Percentiles rank a stretch among this genome's conserved stretches.
Conservation (phyloP, 1,284 basidiomycete genomes). For the Ceratorhiza oryzae-sativae region DNA sequence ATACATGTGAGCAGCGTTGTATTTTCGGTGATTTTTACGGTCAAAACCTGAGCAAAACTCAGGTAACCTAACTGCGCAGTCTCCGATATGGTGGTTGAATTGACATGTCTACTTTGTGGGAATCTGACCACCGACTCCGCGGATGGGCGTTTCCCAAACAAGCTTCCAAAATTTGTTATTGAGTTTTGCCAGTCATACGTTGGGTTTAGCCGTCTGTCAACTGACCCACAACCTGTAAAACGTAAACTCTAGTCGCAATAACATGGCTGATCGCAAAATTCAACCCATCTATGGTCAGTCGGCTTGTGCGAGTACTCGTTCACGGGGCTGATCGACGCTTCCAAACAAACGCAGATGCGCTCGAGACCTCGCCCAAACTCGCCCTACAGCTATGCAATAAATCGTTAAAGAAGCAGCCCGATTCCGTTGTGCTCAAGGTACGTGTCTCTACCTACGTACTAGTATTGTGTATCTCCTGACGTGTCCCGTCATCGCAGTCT, state of each 20-base stretch:
- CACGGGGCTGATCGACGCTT: background rate
- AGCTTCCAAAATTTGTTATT: constrained; percentile 40
- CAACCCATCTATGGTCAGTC: constrained; percentile 36
- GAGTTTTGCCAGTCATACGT: constrained; percentile 19
- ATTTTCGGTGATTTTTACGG: too few species aligned
- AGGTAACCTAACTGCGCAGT: background rate
- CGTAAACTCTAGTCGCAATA: background rate
- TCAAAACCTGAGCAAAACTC: background rate
- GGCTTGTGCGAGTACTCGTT: background rate
- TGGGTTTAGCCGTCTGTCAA: background rate
- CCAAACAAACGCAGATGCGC: constrained; percentile 63
- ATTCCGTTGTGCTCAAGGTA: constrained; percentile 75
- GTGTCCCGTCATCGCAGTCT: constrained; percentile 57
- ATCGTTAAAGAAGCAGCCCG: constrained; percentile 79
- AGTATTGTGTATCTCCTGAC: constrained; percentile 33
- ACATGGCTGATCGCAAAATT: constrained; percentile 34
- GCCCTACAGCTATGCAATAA: constrained; percentile 85
- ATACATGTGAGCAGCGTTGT: too few species aligned
- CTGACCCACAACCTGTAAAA: background rate
- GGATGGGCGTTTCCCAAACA: constrained; percentile 37
- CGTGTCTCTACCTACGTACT: constrained; percentile 40
- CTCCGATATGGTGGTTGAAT: background rate
- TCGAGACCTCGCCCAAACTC: constrained; percentile 86
- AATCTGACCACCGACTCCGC: constrained; percentile 3
- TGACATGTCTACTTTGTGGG: background rate